Percentiles rank a stretch among this genome's conserved stretches.
Evolutionary conservation across 805 yeast species (phyloP).

Genomic region (Hanseniaspora nectarophila): DNA sequence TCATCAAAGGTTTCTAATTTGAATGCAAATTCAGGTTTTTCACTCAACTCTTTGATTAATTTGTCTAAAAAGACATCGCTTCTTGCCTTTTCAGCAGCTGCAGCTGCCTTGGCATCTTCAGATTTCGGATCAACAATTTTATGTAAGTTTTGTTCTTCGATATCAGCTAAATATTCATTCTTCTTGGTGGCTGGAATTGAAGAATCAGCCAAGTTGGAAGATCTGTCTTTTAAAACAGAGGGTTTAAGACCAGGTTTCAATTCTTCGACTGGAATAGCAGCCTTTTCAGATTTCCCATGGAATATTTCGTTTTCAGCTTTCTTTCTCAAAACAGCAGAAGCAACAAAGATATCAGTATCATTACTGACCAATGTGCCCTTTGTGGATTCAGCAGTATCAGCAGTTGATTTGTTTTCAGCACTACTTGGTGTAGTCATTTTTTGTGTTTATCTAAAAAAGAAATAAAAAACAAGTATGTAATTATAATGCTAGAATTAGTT

Average conservation of each 20-base stretch:
- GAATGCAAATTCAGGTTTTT: conserved; percentile 16
- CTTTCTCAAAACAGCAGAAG: conserved; percentile 19
- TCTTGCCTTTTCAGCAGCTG: neutral
- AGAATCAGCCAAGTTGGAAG: conserved; percentile 24
- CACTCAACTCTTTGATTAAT: neutral
- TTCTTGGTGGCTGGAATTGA: conserved; percentile 22
- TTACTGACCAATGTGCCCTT: neutral
- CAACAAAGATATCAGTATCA: conserved; percentile 18
- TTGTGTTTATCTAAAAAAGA: neutral
- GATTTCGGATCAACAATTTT: conserved; percentile 12
- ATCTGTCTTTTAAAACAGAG: conserved; percentile 23
- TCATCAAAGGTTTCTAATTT: conserved; percentile 32
- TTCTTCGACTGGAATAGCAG: conserved; percentile 25
- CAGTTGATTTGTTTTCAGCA: neutral
- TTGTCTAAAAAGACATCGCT: neutral
- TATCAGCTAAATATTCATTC: conserved; percentile 15
- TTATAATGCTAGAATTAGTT: neutral
- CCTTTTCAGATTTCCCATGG: conserved; percentile 24
- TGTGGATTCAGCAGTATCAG: neutral
- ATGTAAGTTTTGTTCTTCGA: conserved; percentile 17
- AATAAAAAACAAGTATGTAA: too few relatives aligned
- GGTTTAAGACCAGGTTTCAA: conserved; percentile 21
- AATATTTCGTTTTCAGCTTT: conserved; percentile 19
- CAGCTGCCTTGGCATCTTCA: neutral
- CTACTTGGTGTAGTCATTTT: neutral